Evolutionary conservation across 2,329 filamentous ascomycete species (phyloP).

Genomic region (Chaetomium sp.): DNA sequence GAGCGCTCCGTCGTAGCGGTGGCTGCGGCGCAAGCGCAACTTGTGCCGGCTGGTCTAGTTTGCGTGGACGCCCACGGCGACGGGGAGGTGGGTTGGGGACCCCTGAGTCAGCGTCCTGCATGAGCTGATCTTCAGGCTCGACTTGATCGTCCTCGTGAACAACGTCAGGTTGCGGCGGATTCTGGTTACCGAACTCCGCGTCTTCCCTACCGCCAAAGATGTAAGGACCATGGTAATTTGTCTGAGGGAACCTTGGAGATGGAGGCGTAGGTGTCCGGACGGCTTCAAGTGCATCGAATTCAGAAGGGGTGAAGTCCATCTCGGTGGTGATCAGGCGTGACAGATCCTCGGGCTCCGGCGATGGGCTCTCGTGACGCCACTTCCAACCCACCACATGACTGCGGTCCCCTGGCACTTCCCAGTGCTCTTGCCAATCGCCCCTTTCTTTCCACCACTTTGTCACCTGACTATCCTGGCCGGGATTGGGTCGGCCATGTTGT

Average conservation of each 20-base stretch:
- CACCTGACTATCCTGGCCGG: background rate
- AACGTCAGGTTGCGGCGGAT: background rate
- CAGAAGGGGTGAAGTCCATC: constrained; percentile 6
- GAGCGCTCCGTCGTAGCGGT: constrained; percentile 8
- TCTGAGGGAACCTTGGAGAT: background rate
- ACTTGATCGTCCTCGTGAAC: background rate
- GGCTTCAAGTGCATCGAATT: constrained; percentile 10
- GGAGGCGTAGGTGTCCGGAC: no score
- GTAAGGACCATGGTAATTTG: background rate
- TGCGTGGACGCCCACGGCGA: background rate
- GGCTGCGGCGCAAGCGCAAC: no score
- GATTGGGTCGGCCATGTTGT: no score
- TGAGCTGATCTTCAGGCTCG: background rate
- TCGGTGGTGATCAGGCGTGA: background rate
- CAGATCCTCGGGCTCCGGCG: constrained; percentile 6
- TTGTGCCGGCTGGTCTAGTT: constrained; percentile 13
- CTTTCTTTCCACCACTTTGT: constrained; percentile 1
- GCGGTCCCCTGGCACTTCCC: background rate
- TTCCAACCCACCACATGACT: background rate
- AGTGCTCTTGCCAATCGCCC: background rate
- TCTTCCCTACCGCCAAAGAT: background rate
- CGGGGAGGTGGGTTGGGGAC: no score
- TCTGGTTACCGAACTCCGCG: background rate
- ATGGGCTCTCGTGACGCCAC: constrained; percentile 10
- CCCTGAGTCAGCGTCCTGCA: no score